Percentiles rank a stretch among this genome's conserved stretches.
Conservation (phyloP, 352 stramenopile genomes). For the Elongisporangium prolatum region DNA sequence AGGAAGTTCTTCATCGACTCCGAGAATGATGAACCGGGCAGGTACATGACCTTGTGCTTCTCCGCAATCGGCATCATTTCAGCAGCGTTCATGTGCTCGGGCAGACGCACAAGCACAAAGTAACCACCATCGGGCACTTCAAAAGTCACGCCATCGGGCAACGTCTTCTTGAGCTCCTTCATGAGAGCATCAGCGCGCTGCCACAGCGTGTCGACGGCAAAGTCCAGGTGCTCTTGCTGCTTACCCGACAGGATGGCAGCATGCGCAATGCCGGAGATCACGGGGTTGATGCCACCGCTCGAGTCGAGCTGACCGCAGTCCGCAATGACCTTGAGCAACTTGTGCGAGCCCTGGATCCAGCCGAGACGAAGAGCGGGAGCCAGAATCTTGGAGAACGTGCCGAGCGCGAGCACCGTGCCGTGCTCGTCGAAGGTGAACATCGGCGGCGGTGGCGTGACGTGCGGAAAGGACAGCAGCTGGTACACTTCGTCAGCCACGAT, state of each 20-base stretch:
- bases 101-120: conserved; percentile 86
- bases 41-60: conserved; percentile 87
- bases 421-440: conserved; percentile 84
- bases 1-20: conserved; percentile 87
- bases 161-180: conserved; percentile 57
- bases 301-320: conserved; percentile 90
- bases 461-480: conserved; percentile 92
- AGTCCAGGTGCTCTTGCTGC: conserved; percentile 76
- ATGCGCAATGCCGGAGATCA: conserved; percentile 89
- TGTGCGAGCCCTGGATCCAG: conserved; percentile 76
- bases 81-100: conserved; percentile 66
- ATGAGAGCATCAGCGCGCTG: conserved; percentile 71
- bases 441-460: conserved; percentile 72
- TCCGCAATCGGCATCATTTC: conserved; percentile 71
- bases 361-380: conserved; percentile 89
- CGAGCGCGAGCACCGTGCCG: conserved; percentile 84
- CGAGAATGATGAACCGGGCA: conserved; percentile 79
- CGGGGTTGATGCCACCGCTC: conserved; percentile 90
- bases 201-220: conserved; percentile 69
- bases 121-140: conserved; percentile 82
- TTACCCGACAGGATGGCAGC: conserved; percentile 55
- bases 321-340: conserved; percentile 69
- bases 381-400: conserved; percentile 95
- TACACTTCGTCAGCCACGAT: conserved; percentile 94
- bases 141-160: conserved; percentile 62